Base-by-base conservation (phyloP, 345 rosid species). In the Eucalyptus regnans region DNA sequence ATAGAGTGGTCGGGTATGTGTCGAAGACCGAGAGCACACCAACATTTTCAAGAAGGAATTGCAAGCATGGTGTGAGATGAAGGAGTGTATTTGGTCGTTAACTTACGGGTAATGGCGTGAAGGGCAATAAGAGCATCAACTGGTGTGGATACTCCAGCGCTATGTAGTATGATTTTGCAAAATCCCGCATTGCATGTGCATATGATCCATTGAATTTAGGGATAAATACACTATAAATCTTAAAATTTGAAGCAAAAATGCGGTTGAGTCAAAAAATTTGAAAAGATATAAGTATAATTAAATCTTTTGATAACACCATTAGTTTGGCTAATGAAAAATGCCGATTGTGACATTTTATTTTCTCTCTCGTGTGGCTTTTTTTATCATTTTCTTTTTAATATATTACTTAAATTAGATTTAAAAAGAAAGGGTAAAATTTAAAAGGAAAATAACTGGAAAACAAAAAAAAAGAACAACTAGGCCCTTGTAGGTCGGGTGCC, bases 401-500 rank as follows among this genome's bases (percentile, higher is more conserved):
- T 51, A 51, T 51, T 51, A 51, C 20, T 51, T 51, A 17, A 51
- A 54, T 54, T 54, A 22, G 5, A 8, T 54, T 54, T 20, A 8
- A 54, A 54, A 54, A 54, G 10, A 20, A 54, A 54, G 60, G 60
- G 60, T 18, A 20, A 54, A 20, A 54, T 54, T 54, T 54, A 54
- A 54, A 54, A 54, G 20, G 60, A 54, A 54, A 54, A 20, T 22
- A 54, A 54, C 8, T 54, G 22, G 1, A 50, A 13, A 6, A 1
- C 3, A 20, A 54, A 3, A 54, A 54, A 54, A 1, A 22, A 54
- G 7, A 54, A 54, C 2, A 54, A 20, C 1, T 20, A 0, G 60
- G 5, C 60, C 25, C 27, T 54, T 5, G 0, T 41, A 41, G 41
- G 41, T 41, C 1, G 5, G 41, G 27, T 0, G 10, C 10, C 0